Evolutionary conservation across 2,329 filamentous ascomycete genomes (phyloP), one percentile per base, ranked within the genome.

Genomic region (Calonectria pteridis): DNA sequence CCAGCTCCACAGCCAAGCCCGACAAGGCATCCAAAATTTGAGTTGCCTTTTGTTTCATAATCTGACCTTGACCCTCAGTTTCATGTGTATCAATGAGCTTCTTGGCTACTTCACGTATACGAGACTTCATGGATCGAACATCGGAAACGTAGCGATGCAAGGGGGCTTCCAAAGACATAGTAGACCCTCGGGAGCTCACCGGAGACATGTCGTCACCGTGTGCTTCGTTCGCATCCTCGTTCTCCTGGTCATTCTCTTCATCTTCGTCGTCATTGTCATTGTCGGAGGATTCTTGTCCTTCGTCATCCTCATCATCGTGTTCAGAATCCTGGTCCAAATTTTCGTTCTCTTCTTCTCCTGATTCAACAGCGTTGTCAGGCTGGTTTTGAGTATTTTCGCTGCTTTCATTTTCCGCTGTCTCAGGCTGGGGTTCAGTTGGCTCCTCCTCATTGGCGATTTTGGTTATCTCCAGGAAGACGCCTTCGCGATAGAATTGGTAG

Each of bases 401-500:
- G 14, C 79, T 76, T 10, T 75, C 72, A 9, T 75, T 73, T 4
- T 77, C 76, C 10, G 40, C 66, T 18, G 74, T 74, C 33, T 77
- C 75, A 14, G 71, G 53, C 31, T 75, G 75, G 10, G 73, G 50
- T 20, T 81, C 77, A 6, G 64, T 70, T 66, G 79, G 63, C 11
- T 83, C 79, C 66, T 89, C 86, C 65, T 87, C 84, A 66, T 85
- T 89, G 0, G 95, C 93, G 37, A 99, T 87, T 81, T 95, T 96
- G 35, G 92, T 90, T 66, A 99, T 97, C 83, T 99, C 96, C 2
- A 94, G 90, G 78, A 98, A 96, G 53, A 99, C 97, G 43, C 97
- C 97, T 85, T 99, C 97, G 0, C 97, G 94, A 82, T 99, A 98
- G 78, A 99, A 96, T 80, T 99, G 97, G 80, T 98, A 98, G 31